Conservation (phyloP, 306 rosid genomes). For the Macrotyloma uniflorum region DNA sequence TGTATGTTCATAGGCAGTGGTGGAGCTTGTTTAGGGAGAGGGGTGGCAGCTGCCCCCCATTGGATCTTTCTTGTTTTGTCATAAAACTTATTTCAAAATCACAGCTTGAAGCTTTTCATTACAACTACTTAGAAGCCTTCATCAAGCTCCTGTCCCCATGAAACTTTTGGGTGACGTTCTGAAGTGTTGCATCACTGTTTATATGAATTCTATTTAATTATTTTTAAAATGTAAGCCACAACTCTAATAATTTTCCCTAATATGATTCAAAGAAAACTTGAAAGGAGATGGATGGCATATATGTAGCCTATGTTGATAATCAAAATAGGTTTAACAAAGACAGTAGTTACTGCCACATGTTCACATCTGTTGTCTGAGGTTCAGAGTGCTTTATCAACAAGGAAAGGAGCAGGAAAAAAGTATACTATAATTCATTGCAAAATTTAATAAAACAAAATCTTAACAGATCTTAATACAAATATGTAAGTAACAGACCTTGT, state of each 20-base stretch:
- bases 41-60: no score
- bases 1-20: background rate
- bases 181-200: background rate
- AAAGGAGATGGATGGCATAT: conserved; percentile 40
- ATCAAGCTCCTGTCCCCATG: background rate
- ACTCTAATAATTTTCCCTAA: conserved; percentile 28
- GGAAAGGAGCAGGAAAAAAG: background rate
- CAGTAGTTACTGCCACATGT: background rate
- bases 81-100: background rate
- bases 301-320: conserved; percentile 43
- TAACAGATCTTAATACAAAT: background rate
- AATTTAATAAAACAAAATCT: background rate
- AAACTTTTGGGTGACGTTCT: background rate
- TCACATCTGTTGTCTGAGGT: background rate
- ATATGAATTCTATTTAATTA: background rate
- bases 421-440: background rate
- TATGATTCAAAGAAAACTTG: conserved; percentile 25
- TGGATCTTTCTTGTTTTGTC: background rate
- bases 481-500: conserved; percentile 58
- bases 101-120: background rate
- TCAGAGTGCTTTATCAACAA: background rate
- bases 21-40: background rate
- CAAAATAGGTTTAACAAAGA: background rate
- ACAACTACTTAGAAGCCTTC: background rate
- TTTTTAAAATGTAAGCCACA: conserved; percentile 16